phyloP scores from a whole-genome alignment of 371 early-diverging fungal species.

The Umbelopsis sp. region DNA sequence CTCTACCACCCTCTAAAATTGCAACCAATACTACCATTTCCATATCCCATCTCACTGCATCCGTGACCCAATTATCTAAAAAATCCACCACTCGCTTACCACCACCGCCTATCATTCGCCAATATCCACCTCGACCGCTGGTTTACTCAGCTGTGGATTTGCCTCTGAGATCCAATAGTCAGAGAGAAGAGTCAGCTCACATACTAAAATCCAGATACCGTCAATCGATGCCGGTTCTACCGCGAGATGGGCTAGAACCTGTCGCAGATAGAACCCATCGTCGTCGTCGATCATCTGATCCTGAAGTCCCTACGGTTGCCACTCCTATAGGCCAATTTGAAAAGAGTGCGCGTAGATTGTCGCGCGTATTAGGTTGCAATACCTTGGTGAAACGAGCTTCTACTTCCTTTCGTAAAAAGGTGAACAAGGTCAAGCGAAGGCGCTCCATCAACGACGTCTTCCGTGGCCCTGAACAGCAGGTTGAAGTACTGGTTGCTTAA shows the following conservation, averaged over 20 bases:
- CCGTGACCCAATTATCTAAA: constrained; percentile 1
- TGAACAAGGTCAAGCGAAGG: neutral
- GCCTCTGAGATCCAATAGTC: neutral
- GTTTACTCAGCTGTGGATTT: constrained; percentile 10
- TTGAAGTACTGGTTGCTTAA: neutral
- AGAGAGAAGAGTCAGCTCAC: neutral
- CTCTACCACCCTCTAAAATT: constrained; percentile 33
- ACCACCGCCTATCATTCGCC: constrained; percentile 4
- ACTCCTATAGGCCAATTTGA: neutral
- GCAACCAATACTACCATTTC: constrained; percentile 50
- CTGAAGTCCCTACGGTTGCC: neutral
- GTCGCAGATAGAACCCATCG: neutral
- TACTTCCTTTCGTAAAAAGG: neutral
- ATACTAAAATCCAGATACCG: constrained; percentile 10
- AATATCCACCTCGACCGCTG: constrained; percentile 13
- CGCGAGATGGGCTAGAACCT: neutral
- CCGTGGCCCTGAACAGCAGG: constrained; percentile 8
- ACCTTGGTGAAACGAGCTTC: constrained; percentile 15
- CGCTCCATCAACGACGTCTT: constrained; percentile 8
- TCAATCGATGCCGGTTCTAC: constrained; percentile 6
- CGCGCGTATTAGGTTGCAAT: constrained; percentile 3
- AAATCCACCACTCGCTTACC: constrained; percentile 11
- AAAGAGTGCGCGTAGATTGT: neutral
- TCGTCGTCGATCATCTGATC: constrained; percentile 13
- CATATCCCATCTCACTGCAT: constrained; percentile 25